Percentiles rank a stretch among this genome's conserved stretches.
phyloP scores from a whole-genome alignment of 495 filamentous ascomycete species.

The Podospora pseudocomata region DNA sequence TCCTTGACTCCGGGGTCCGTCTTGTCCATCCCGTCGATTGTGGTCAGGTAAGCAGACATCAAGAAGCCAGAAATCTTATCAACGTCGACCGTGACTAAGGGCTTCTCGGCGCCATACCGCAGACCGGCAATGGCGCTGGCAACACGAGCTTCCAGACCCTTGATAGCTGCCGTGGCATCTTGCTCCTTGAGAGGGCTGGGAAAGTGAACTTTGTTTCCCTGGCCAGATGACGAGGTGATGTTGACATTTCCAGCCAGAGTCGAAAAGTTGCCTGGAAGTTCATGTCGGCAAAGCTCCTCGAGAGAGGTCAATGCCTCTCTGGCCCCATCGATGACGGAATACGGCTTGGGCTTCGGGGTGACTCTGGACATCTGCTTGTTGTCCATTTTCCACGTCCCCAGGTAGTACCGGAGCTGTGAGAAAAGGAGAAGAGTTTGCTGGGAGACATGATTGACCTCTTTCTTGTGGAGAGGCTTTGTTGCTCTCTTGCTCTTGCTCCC shows the following conservation, averaged over 20 bases:
- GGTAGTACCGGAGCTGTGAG: constrained; percentile 13
- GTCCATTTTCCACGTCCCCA: constrained; percentile 14
- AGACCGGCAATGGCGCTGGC: constrained; percentile 62
- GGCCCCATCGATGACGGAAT: constrained; percentile 31
- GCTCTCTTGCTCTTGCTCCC: not conserved
- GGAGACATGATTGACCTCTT: not conserved
- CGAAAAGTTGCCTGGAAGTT: constrained; percentile 35
- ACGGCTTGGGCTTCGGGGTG: constrained; percentile 1
- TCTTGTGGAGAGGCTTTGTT: not conserved
- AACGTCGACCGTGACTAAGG: constrained; percentile 55
- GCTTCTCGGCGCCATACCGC: constrained; percentile 41
- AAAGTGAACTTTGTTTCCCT: constrained; percentile 40
- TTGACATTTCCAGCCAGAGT: constrained; percentile 25
- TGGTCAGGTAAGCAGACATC: constrained; percentile 69
- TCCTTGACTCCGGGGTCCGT: constrained; percentile 55
- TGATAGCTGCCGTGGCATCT: constrained; percentile 63
- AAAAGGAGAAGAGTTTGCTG: constrained; percentile 13
- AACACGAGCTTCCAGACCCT: constrained; percentile 66
- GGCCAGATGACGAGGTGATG: constrained; percentile 30
- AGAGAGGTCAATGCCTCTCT: constrained; percentile 29
- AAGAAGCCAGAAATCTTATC: constrained; percentile 64
- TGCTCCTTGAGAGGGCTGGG: constrained; percentile 70
- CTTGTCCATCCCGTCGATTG: constrained; percentile 66
- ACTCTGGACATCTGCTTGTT: not conserved
- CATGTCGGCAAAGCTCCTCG: constrained; percentile 18